phyloP scores from a whole-genome alignment of 108 stramenopile species.

The Pseudonitzschia multiseries region DNA sequence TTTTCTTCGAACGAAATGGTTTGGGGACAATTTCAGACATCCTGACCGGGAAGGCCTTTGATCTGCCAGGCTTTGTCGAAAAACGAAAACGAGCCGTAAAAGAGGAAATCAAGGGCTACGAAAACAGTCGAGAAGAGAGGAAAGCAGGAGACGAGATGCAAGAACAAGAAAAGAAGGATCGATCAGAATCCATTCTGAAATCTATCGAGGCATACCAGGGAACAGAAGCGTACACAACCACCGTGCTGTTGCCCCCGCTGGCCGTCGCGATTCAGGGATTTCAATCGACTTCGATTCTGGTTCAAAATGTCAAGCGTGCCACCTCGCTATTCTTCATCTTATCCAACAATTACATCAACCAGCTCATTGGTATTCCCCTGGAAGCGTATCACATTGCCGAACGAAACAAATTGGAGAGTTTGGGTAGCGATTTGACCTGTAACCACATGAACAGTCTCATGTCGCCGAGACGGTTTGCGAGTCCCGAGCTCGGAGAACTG shows the following conservation, averaged over 20 bases:
- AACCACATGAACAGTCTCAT: constrained; percentile 9
- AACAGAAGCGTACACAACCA: neutral
- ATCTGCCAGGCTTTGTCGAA: constrained; percentile 21
- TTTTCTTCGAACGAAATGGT: constrained; percentile 77
- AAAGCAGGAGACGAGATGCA: constrained; percentile 1
- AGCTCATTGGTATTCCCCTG: constrained; percentile 74
- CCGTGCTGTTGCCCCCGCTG: constrained; percentile 55
- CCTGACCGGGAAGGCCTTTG: constrained; percentile 60
- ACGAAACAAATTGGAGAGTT: constrained; percentile 24
- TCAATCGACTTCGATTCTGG: constrained; percentile 82
- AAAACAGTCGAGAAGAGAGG: constrained; percentile 5
- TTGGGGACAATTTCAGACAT: constrained; percentile 63
- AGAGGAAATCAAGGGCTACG: constrained; percentile 9
- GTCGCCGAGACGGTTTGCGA: constrained; percentile 33
- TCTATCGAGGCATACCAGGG: neutral
- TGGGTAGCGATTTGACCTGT: neutral
- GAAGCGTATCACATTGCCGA: constrained; percentile 68
- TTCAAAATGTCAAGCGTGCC: constrained; percentile 84
- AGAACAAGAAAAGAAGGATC: constrained; percentile 2
- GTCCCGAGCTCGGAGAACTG: constrained; percentile 77
- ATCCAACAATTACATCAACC: constrained; percentile 80
- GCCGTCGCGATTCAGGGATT: constrained; percentile 80
- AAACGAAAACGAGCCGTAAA: constrained; percentile 11
- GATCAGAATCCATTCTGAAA: constrained; percentile 14
- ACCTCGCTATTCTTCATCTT: constrained; percentile 82